Evolutionary conservation across 2,329 filamentous ascomycete genomes (phyloP).

Genomic region (Colletotrichum noveboracense): DNA sequence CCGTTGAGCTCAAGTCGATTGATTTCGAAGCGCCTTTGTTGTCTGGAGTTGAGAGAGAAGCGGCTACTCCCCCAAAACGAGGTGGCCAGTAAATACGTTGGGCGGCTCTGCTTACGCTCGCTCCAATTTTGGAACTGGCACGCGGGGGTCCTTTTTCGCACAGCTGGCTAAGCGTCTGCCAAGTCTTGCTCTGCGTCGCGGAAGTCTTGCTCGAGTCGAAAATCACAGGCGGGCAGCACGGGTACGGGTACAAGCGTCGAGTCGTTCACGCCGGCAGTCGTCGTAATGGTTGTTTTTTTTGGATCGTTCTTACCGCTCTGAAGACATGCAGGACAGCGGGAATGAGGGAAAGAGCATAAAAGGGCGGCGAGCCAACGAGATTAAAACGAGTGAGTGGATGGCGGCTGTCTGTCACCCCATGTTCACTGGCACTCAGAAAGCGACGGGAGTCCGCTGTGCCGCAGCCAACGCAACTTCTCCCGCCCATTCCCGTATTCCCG

Average conservation of each 20-base stretch:
- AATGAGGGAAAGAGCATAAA: not conserved
- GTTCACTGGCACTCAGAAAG: not conserved
- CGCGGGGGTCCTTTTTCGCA: not conserved
- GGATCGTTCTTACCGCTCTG: not conserved
- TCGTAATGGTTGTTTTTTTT: not conserved
- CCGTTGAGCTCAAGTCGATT: not conserved
- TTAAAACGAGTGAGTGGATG: constrained; percentile 9
- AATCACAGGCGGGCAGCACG: not conserved
- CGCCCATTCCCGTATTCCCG: not conserved
- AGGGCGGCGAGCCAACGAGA: constrained; percentile 1
- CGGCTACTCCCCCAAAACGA: not conserved
- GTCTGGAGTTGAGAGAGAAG: not conserved
- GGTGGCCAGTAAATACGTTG: not conserved
- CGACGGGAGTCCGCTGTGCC: not conserved
- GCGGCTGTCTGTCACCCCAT: not conserved
- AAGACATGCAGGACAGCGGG: constrained; percentile 11
- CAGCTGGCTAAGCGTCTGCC: not conserved
- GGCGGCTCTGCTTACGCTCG: not conserved
- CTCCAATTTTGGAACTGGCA: not conserved
- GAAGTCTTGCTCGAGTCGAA: not conserved
- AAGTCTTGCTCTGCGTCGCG: not conserved
- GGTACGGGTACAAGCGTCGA: not conserved
- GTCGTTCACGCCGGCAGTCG: not conserved
- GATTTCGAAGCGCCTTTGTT: not conserved
- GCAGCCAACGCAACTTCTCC: not conserved